A percentile compares a stretch with the other conserved stretches of the same genome.
Conservation (phyloP, 495 filamentous ascomycete genomes). For the Penicillium mononematosum region DNA sequence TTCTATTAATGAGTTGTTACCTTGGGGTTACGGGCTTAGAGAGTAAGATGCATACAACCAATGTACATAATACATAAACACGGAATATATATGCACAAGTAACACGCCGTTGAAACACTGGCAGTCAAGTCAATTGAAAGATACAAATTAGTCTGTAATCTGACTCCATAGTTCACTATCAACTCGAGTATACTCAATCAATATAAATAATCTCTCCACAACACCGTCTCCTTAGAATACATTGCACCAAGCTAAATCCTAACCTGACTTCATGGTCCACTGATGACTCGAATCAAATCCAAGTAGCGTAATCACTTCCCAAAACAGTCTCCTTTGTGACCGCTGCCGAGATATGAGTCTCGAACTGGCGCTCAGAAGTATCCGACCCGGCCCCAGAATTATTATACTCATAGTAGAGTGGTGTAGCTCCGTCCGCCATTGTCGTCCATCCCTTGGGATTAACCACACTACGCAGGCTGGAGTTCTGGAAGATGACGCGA, state of each 20-base stretch:
- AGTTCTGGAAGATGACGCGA: slow-evolving; percentile 65
- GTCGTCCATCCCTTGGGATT: slow-evolving; percentile 60
- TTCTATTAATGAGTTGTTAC: slow-evolving; percentile 2
- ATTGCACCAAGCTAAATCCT: neutral
- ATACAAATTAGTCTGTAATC: neutral
- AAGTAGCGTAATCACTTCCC: slow-evolving; percentile 48
- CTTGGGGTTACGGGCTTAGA: neutral
- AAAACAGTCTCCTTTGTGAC: slow-evolving; percentile 52
- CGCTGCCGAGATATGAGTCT: slow-evolving; percentile 44
- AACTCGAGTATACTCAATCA: slow-evolving; percentile 26
- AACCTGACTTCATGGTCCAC: neutral
- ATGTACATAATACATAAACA: neutral
- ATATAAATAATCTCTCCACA: slow-evolving; percentile 53
- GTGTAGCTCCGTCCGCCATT: slow-evolving; percentile 46
- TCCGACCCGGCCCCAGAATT: slow-evolving; percentile 58
- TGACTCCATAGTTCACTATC: neutral
- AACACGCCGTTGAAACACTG: neutral
- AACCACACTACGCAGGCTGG: slow-evolving; percentile 53
- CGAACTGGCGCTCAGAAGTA: slow-evolving; percentile 55
- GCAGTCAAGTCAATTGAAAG: neutral
- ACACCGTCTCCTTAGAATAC: slow-evolving; percentile 32
- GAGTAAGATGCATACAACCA: neutral
- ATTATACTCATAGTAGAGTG: slow-evolving; percentile 56
- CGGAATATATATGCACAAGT: neutral
- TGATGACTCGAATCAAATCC: slow-evolving; percentile 35